Evolutionary conservation across 139 green algal species (phyloP).

Genomic region (Tetraselmis chui): DNA sequence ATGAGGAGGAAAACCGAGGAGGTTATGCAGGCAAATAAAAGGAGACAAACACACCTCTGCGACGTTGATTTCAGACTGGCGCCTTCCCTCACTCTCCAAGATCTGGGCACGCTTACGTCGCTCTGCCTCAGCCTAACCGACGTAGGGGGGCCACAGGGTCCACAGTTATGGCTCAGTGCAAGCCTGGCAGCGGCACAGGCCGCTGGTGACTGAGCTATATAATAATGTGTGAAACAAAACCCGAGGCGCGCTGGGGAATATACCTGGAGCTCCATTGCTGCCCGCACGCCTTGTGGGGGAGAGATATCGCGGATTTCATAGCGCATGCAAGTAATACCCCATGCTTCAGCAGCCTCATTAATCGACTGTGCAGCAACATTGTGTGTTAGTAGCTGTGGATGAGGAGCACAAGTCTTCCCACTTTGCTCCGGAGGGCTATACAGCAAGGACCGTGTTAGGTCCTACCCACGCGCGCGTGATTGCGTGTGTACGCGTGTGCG

Average conservation of each 20-base stretch:
- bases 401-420: not conserved
- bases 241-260: too few relatives aligned
- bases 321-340: constrained; percentile 88
- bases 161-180: too few relatives aligned
- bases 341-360: constrained; percentile 79
- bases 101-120: constrained; percentile 83
- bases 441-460: too few relatives aligned
- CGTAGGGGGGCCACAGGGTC: not conserved
- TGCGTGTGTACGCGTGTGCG: too few relatives aligned
- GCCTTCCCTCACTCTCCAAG: constrained; percentile 72
- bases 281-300: constrained; percentile 67
- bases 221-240: too few relatives aligned
- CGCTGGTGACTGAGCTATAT: too few relatives aligned
- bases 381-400: not conserved
- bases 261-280: constrained; percentile 89
- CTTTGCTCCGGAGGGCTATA: not conserved
- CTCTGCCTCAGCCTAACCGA: constrained; percentile 82
- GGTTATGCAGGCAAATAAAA: too few relatives aligned
- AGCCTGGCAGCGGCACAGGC: too few relatives aligned
- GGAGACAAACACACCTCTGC: constrained; percentile 76
- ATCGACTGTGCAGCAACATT: constrained; percentile 34
- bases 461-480: too few relatives aligned
- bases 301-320: constrained; percentile 94
- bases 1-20: too few relatives aligned
- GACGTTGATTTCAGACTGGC: constrained; percentile 89